Evolutionary conservation across 305 asterid species (phyloP).

Genomic region (Solanum hybrid): DNA sequence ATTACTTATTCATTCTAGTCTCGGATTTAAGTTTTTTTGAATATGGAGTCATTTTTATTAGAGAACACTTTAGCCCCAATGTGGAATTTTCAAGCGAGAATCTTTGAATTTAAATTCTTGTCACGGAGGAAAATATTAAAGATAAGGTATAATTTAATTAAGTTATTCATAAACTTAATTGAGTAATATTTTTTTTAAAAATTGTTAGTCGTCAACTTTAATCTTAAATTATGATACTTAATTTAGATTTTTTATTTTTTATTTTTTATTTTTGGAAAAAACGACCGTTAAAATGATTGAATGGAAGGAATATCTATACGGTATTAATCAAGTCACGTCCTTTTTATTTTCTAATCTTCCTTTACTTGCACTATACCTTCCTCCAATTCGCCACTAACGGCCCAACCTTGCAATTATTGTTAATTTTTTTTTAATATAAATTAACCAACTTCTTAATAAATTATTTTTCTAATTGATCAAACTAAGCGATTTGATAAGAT

Average conservation of each 20-base stretch:
- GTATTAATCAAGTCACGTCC: neutral
- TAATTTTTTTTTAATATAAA: neutral
- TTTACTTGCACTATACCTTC: neutral
- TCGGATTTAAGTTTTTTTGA: too few relatives aligned
- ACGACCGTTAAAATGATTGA: neutral
- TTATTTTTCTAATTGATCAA: too few relatives aligned
- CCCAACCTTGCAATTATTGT: neutral
- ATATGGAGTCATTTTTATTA: too few relatives aligned
- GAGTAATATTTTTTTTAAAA: rapidly evolving
- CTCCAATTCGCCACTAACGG: neutral
- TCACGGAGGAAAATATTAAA: neutral
- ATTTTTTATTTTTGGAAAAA: too few relatives aligned
- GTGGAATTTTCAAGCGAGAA: neutral
- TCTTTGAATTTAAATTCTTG: neutral
- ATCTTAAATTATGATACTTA: neutral
- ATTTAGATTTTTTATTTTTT: too few relatives aligned
- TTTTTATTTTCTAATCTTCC: neutral
- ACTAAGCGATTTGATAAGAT: too few relatives aligned
- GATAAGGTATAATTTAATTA: neutral
- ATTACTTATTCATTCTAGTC: neutral
- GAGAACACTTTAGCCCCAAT: too few relatives aligned
- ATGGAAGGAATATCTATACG: neutral
- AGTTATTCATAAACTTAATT: neutral
- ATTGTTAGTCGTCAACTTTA: neutral
- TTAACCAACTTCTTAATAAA: neutral